Percentiles rank a stretch among this genome's conserved stretches.
These are phyloP conservation scores for Pontederia crassipes DNA, from an alignment of 176 grass and related monocot species.

Conservation along the genomic window DNA sequence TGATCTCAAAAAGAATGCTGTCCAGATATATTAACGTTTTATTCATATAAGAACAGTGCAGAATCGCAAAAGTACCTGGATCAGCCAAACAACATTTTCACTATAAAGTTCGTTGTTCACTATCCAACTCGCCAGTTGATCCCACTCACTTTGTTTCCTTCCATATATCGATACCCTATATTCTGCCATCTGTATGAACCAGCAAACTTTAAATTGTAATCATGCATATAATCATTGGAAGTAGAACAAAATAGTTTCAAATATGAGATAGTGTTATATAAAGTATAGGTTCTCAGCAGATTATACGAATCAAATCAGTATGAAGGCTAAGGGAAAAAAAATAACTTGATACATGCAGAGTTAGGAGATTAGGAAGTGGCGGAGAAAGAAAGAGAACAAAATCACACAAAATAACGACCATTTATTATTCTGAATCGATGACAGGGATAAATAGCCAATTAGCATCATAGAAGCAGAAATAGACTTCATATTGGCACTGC, in stretches of 20 bases:
- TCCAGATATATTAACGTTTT: background rate
- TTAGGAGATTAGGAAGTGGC: too few species aligned
- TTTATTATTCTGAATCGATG: background rate
- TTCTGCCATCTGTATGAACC: conserved; percentile 71
- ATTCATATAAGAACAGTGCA: background rate
- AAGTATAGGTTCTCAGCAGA: too few species aligned
- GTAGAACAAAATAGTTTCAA: background rate
- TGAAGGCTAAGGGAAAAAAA: too few species aligned
- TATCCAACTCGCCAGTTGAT: conserved; percentile 97
- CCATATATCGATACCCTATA: conserved; percentile 93
- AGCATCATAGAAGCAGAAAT: background rate
- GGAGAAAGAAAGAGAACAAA: too few species aligned
- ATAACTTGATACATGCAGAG: too few species aligned
- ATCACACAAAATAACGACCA: too few species aligned
- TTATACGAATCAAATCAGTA: too few species aligned
- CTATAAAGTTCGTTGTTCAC: conserved; percentile 93
- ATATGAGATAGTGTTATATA: background rate
- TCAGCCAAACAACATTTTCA: conserved; percentile 94
- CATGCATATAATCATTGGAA: background rate
- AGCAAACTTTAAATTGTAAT: conserved; percentile 2
- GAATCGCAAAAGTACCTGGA: conserved; percentile 44
- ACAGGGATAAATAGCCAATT: background rate
- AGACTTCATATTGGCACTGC: background rate
- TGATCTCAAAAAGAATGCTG: too few species aligned
- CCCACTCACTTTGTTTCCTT: conserved; percentile 99